These are phyloP conservation scores for Candida yuanshanica DNA, from an alignment of 805 yeast species.

Conservation along the genomic window DNA sequence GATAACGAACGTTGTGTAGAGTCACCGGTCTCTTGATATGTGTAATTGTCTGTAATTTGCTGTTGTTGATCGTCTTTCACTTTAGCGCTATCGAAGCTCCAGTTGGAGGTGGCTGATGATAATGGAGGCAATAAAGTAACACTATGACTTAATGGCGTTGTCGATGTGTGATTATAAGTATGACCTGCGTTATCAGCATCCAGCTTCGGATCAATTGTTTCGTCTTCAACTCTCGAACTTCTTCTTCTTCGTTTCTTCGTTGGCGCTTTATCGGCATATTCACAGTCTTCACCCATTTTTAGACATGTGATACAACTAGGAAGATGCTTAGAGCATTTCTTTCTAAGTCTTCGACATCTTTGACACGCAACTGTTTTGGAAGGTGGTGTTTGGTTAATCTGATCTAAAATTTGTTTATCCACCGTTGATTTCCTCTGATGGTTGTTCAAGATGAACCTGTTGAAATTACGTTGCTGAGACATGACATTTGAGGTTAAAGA, in stretches of 20 bases:
- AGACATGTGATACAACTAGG: slow-evolving; percentile 39
- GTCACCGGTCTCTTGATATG: neutral
- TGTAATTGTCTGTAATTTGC: slow-evolving; percentile 2
- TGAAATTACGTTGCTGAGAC: slow-evolving; percentile 3
- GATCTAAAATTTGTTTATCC: slow-evolving; percentile 1
- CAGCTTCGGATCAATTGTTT: neutral
- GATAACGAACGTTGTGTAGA: slow-evolving; percentile 1
- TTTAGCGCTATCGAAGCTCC: neutral
- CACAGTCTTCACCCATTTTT: slow-evolving; percentile 33
- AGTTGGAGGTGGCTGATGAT: neutral
- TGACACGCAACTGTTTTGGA: slow-evolving; percentile 5
- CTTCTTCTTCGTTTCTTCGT: slow-evolving; percentile 2
- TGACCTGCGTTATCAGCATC: slow-evolving; percentile 2
- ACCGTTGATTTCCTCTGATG: slow-evolving; percentile 8
- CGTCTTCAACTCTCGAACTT: neutral
- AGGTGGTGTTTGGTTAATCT: slow-evolving; percentile 3
- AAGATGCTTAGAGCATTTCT: slow-evolving; percentile 8
- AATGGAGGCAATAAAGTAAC: neutral
- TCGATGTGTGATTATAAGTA: neutral
- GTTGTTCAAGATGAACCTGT: slow-evolving; percentile 14
- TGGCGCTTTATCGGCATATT: slow-evolving; percentile 18
- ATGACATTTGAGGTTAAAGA: neutral
- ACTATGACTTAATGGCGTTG: neutral
- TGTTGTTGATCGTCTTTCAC: neutral
- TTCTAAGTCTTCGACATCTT: slow-evolving; percentile 7